Percentiles rank a stretch among this genome's conserved stretches.
These are phyloP conservation scores for Kitagawia praeruptora DNA, from an alignment of 129 eudicot genomes.

Conservation along the genomic window DNA sequence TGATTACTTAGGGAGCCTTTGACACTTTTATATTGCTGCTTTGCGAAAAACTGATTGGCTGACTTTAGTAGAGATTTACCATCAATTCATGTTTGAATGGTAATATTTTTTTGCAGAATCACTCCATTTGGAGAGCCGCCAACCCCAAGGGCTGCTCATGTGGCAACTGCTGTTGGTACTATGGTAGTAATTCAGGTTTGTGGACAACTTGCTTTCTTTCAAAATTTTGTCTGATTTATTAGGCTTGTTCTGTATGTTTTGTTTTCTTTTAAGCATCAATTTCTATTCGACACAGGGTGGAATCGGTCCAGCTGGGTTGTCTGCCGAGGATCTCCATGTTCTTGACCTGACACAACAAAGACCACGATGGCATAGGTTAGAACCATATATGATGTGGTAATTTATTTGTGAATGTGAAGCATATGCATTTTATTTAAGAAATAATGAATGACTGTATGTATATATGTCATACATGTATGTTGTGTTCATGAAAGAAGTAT, in stretches of 20 bases:
- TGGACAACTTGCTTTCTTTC: conserved; percentile 9
- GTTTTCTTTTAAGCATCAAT: background rate
- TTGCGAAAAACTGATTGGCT: background rate
- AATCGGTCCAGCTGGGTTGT: conserved; percentile 97
- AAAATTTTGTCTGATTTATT: background rate
- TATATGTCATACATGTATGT: background rate
- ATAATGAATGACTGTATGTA: background rate
- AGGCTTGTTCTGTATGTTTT: background rate
- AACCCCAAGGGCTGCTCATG: conserved; percentile 98
- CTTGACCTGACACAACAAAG: conserved; percentile 92
- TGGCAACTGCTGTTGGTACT: conserved; percentile 97
- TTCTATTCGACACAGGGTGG: conserved; percentile 58
- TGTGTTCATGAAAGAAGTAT: background rate
- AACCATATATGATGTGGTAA: conserved; percentile 14
- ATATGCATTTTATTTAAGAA: background rate
- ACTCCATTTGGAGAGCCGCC: conserved; percentile 97
- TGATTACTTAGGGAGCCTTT: background rate
- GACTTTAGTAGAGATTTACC: background rate
- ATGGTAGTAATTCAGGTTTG: conserved; percentile 98
- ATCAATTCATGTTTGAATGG: conserved; percentile 1
- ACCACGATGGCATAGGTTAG: conserved; percentile 98
- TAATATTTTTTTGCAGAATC: conserved; percentile 39
- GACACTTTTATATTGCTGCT: background rate
- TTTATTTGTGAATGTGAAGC: conserved; percentile 6
- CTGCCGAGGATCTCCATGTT: conserved; percentile 99